Conservation (phyloP, 768 basidiomycete species). For the Auricularia heimuer region DNA sequence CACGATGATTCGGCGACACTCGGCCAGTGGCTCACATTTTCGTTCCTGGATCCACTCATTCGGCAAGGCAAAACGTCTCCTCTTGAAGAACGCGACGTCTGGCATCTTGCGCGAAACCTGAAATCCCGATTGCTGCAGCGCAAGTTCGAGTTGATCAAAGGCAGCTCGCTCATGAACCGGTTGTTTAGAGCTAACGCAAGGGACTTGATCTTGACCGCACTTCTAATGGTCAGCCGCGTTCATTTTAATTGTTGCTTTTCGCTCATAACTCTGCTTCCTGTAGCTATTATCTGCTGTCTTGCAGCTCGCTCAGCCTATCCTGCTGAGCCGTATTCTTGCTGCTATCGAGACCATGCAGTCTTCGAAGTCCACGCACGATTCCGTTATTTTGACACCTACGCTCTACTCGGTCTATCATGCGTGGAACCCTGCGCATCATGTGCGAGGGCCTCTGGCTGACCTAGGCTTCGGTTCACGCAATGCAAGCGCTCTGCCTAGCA, state of each 20-base stretch:
- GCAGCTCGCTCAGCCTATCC: background rate
- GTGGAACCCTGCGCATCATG: too few relatives aligned
- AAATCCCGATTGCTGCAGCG: background rate
- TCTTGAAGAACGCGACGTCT: background rate
- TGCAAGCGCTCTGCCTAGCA: too few relatives aligned
- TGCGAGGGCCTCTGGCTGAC: too few relatives aligned
- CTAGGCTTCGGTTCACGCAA: too few relatives aligned
- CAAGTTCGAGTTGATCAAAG: background rate
- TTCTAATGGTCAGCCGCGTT: background rate
- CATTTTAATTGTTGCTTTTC: background rate
- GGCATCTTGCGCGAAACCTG: background rate
- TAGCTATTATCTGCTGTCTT: background rate
- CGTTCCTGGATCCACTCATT: background rate
- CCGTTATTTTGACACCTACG: too few relatives aligned
- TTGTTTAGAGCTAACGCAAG: background rate
- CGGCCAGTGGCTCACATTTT: background rate
- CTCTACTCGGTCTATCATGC: too few relatives aligned
- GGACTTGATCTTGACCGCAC: background rate
- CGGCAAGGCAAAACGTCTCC: background rate
- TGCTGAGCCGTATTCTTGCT: background rate
- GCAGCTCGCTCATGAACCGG: background rate
- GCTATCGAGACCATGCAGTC: background rate
- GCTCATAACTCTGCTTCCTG: background rate
- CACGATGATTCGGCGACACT: background rate
- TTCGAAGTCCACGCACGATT: too few relatives aligned